Conservation (phyloP, 768 basidiomycete species). For the Fomitopsis serialis region DNA sequence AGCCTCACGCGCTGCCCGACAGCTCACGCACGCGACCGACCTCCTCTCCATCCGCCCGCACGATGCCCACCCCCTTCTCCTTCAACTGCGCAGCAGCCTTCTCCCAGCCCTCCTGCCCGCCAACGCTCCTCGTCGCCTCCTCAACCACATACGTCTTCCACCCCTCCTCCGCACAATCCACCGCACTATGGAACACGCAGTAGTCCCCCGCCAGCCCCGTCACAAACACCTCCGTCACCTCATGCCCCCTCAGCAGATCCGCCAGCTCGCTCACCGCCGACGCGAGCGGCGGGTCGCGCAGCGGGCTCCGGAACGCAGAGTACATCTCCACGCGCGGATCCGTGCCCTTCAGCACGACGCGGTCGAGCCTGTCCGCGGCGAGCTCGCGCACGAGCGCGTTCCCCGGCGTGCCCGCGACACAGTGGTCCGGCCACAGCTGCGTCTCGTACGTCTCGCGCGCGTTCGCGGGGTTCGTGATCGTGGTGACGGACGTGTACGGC, state of each 20-base stretch:
- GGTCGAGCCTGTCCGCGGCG: slow-evolving; percentile 33
- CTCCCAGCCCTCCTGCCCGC: slow-evolving; percentile 18
- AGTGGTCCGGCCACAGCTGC: slow-evolving; percentile 76
- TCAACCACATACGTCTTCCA: slow-evolving; percentile 22
- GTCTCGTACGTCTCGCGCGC: slow-evolving; percentile 26
- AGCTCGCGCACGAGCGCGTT: slow-evolving; percentile 56
- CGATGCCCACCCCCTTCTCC: slow-evolving; percentile 14
- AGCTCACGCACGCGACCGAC: slow-evolving; percentile 14
- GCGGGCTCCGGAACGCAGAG: slow-evolving; percentile 54
- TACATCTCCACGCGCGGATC: slow-evolving; percentile 67
- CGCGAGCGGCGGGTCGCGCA: slow-evolving; percentile 45
- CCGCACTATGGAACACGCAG: slow-evolving; percentile 60
- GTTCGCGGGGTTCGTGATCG: slow-evolving; percentile 28
- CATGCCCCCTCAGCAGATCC: slow-evolving; percentile 31
- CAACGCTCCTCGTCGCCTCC: slow-evolving; percentile 20
- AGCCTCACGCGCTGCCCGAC: too few relatives aligned
- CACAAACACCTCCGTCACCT: slow-evolving; percentile 55
- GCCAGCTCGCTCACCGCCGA: slow-evolving; percentile 44
- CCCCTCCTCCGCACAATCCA: slow-evolving; percentile 31
- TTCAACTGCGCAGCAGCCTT: slow-evolving; percentile 9
- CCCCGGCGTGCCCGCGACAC: slow-evolving; percentile 55
- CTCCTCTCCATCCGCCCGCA: slow-evolving; percentile 15
- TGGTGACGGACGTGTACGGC: slow-evolving; percentile 36
- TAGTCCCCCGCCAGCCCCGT: slow-evolving; percentile 75
- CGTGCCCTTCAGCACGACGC: slow-evolving; percentile 48